Evolutionary conservation across 2,329 filamentous ascomycete species (phyloP).

Genomic region (Diaporthe sp.): DNA sequence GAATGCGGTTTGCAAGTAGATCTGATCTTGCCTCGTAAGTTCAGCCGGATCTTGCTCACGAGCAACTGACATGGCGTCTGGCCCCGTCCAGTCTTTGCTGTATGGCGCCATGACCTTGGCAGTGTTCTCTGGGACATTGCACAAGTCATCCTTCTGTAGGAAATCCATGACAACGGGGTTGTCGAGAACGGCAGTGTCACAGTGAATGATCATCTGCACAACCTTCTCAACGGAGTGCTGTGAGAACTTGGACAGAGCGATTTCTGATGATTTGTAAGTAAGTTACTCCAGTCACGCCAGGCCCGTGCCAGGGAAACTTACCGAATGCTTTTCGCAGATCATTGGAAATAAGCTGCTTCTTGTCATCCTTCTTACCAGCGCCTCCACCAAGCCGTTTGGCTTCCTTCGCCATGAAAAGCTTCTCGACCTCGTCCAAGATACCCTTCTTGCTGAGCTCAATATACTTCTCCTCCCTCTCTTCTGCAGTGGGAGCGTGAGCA

Average conservation of each 20-base stretch:
- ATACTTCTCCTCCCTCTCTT: conserved; percentile 96
- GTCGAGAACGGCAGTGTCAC: conserved; percentile 88
- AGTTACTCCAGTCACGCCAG: conserved; percentile 4
- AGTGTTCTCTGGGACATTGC: conserved; percentile 91
- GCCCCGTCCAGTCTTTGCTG: conserved; percentile 95
- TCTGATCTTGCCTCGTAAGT: conserved; percentile 94
- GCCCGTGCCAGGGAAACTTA: conserved; percentile 55
- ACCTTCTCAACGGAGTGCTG: conserved; percentile 85
- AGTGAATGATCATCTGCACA: conserved; percentile 94
- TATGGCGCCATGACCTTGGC: conserved; percentile 95
- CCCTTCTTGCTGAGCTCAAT: conserved; percentile 93
- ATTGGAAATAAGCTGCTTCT: conserved; percentile 95
- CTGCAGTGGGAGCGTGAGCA: conserved; percentile 84
- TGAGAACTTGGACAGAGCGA: conserved; percentile 95
- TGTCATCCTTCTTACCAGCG: conserved; percentile 85
- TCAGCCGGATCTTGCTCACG: conserved; percentile 90
- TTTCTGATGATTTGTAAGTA: conserved; percentile 69
- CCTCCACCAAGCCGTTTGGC: conserved; percentile 86
- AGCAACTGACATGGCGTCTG: conserved; percentile 81
- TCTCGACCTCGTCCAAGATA: conserved; percentile 97
- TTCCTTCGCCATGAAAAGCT: conserved; percentile 97
- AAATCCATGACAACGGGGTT: conserved; percentile 97
- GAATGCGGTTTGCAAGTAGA: conserved; percentile 92
- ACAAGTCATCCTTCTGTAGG: conserved; percentile 91
- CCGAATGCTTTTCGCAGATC: conserved; percentile 91